A percentile compares a stretch with the other conserved stretches of the same genome.
Conservation (phyloP, 176 grass and related monocot species). For the Bolboschoenus planiculmis region DNA sequence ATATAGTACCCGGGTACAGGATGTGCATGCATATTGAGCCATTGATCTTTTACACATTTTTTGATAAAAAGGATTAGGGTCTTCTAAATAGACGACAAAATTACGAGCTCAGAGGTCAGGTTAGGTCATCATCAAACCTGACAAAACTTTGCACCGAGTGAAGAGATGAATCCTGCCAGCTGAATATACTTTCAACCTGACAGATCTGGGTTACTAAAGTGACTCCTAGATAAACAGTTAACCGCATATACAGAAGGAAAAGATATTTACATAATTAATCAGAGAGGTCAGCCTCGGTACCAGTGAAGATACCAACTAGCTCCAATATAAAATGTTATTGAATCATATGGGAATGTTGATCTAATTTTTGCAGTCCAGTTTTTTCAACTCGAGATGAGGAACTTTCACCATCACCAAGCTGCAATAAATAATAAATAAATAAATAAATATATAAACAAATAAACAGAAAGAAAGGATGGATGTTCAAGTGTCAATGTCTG, state of each 20-base stretch:
- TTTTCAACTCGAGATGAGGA: conserved; percentile 13
- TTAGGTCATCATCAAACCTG: neutral
- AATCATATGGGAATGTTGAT: neutral
- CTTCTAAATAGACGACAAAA: neutral
- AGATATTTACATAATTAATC: neutral
- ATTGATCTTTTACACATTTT: neutral
- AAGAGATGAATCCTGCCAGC: neutral
- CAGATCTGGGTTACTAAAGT: neutral
- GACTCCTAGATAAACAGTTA: neutral
- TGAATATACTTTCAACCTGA: neutral
- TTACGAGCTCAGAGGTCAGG: neutral
- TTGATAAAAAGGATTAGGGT: neutral
- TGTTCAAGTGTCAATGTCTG: neutral
- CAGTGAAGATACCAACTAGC: neutral
- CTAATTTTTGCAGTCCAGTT: neutral
- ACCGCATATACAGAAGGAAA: neutral
- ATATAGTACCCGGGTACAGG: neutral
- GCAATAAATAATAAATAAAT: neutral
- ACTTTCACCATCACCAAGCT: conserved; percentile 14
- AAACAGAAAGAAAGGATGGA: neutral
- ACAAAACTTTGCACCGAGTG: neutral
- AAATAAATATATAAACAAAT: neutral
- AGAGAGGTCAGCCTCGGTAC: neutral
- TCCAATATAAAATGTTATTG: conserved; percentile 6
- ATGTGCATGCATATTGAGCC: neutral